These are phyloP conservation scores for Chenopodium suecicum DNA, from an alignment of 148 eudicot genomes.

Conservation along the genomic window DNA sequence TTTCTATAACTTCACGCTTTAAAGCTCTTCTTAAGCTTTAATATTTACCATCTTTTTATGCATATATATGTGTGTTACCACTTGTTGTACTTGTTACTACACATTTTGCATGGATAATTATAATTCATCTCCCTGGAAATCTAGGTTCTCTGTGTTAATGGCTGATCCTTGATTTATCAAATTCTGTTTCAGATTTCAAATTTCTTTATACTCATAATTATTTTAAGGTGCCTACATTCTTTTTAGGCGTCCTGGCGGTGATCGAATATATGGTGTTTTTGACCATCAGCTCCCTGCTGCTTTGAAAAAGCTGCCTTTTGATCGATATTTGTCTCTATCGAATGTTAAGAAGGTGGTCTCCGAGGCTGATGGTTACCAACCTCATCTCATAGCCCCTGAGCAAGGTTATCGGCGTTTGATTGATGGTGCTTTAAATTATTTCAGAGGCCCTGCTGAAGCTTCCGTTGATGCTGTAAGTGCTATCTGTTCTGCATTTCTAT, in stretches of 20 bases:
- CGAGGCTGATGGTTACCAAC: slow-evolving; percentile 85
- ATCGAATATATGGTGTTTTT: slow-evolving; percentile 80
- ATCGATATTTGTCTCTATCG: slow-evolving; percentile 67
- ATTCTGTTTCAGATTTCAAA: neutral
- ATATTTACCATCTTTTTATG: neutral
- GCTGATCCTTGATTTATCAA: neutral
- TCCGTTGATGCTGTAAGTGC: slow-evolving; percentile 77
- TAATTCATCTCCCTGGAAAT: no score
- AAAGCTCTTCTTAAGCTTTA: neutral
- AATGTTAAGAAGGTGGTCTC: slow-evolving; percentile 65
- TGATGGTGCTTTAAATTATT: slow-evolving; percentile 66
- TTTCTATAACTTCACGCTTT: neutral
- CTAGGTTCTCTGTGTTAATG: neutral
- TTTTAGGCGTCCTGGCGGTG: slow-evolving; percentile 80
- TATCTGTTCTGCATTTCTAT: neutral
- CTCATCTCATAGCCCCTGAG: slow-evolving; percentile 85
- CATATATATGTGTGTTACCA: neutral
- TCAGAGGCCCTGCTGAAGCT: slow-evolving; percentile 81
- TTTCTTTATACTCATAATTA: neutral
- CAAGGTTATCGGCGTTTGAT: slow-evolving; percentile 81
- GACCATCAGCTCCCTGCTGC: slow-evolving; percentile 90
- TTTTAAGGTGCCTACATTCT: neutral
- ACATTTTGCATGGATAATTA: no score
- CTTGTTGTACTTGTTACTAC: neutral
- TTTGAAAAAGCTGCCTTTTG: slow-evolving; percentile 76